phyloP scores from a whole-genome alignment of 169 alveolate genomes.

The Cryptosporidium sp. region DNA sequence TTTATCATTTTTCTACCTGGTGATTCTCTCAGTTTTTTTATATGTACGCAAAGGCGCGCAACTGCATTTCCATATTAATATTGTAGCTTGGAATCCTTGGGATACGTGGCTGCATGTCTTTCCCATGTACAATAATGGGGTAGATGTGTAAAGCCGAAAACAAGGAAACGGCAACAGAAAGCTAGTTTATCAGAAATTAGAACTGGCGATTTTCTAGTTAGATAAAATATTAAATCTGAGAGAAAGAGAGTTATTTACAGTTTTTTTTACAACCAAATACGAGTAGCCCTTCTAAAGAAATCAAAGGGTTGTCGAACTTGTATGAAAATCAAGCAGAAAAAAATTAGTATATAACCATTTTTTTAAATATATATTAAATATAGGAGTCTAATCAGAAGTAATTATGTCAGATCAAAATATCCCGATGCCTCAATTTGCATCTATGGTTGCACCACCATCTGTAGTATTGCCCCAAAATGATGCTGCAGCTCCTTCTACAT shows the following conservation, averaged over 20 bases:
- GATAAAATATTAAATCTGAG: not conserved
- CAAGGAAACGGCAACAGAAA: conserved; percentile 15
- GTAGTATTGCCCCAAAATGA: conserved; percentile 65
- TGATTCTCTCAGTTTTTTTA: not conserved
- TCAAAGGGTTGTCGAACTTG: not conserved
- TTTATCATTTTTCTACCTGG: not conserved
- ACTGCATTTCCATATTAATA: conserved; percentile 21
- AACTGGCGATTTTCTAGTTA: conserved; percentile 1
- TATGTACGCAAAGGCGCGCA: conserved; percentile 48
- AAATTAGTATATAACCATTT: not conserved
- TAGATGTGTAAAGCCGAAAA: conserved; percentile 2
- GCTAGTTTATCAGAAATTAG: not conserved
- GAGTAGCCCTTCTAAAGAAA: not conserved
- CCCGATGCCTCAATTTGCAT: conserved; percentile 41
- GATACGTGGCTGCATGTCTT: conserved; percentile 29
- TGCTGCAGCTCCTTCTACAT: conserved; percentile 76
- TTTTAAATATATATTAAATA: not conserved
- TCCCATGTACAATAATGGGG: conserved; percentile 27
- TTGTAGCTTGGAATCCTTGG: conserved; percentile 1
- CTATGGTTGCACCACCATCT: conserved; percentile 76
- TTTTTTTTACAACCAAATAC: not conserved
- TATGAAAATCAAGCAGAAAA: not conserved
- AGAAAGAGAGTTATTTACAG: not conserved
- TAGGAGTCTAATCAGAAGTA: not conserved
- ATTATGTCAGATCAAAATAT: conserved; percentile 39